Evolutionary conservation across 176 grass and related monocot genomes (phyloP), one percentile per base, ranked within the genome.

Genomic region (Neostapfia colusana): DNA sequence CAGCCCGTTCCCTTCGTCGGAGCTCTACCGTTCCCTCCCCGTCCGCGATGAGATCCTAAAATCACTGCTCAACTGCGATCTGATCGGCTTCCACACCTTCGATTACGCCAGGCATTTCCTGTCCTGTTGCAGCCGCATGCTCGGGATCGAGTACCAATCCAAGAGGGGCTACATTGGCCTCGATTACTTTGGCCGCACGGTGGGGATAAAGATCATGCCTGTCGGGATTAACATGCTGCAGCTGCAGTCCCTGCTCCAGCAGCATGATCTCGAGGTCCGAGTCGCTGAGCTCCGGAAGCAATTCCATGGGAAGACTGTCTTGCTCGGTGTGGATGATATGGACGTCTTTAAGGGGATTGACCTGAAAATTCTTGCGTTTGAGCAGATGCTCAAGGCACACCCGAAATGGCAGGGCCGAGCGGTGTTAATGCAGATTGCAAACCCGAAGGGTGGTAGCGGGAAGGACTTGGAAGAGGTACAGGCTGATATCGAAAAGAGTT

Each of bases 141-240:
- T 88, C 43, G 85, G 85, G n/a, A 50, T 88, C 44, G 85, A 88
- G 54, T 83, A 88, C 75, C 80, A 88, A 9, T 88, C 85, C 62
- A 88, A 88, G 80, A 88, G 85, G 75, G 85, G 85, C 0, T 88
- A 88, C 44, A 88, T 88, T 38, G 85, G 85, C 0, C 69, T 88
- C 14, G 85, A 88, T 63, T 88, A 88, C 62, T 88, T 83, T 69
- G 85, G 85, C 27, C 80, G 85, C 62, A 88, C 85, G 0, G 85
- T 88, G 25, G 80, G 85, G 63, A 83, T 88, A 17, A 88, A 88
- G 62, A 88, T 88, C 80, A 88, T 88, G 85, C 80, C 80, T 62
- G 80, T 88, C 45, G 85, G 85, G 43, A 83, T 88, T 18, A 88
- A 88, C 75, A 83, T 79, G 85, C 8, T 44, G 80, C 85, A 88